Conservation (phyloP, 179 eudicot genomes). For the Sideroxylon spinosum region DNA sequence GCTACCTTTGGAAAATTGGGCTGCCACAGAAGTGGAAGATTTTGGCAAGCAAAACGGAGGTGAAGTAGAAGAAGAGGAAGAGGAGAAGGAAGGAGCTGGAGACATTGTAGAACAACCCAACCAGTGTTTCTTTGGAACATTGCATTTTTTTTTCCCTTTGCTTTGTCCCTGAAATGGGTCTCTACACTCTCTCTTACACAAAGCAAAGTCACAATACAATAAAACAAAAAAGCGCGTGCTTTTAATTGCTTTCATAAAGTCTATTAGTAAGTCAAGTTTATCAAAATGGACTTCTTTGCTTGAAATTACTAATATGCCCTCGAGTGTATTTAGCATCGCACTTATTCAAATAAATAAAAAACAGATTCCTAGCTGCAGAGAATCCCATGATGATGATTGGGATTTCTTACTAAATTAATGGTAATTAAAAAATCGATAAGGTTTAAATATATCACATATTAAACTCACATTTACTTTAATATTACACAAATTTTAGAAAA, state of each 20-base stretch:
- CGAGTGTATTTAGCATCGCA: neutral
- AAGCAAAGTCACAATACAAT: conserved; percentile 25
- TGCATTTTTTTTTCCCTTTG: conserved; percentile 47
- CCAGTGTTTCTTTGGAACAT: conserved; percentile 60
- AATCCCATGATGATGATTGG: no score
- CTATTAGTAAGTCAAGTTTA: conserved; percentile 7
- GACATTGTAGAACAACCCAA: conserved; percentile 51
- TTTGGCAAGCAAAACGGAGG: conserved; percentile 52
- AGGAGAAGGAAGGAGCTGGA: conserved; percentile 52
- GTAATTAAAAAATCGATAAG: no score
- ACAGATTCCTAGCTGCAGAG: neutral
- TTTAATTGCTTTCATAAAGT: conserved; percentile 29
- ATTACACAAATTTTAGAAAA: no score
- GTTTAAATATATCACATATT: no score
- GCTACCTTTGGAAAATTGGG: conserved; percentile 29
- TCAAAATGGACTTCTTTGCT: neutral
- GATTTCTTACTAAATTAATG: no score
- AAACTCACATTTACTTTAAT: no score
- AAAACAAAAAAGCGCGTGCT: conserved; percentile 21
- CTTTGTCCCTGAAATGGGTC: conserved; percentile 21
- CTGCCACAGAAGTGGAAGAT: conserved; percentile 49
- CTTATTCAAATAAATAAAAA: no score
- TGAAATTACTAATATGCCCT: conserved; percentile 26
- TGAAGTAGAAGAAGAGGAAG: conserved; percentile 68
- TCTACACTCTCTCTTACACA: conserved; percentile 13